Base-by-base conservation (phyloP, 805 yeast species). In the Yarrowia sp. region DNA sequence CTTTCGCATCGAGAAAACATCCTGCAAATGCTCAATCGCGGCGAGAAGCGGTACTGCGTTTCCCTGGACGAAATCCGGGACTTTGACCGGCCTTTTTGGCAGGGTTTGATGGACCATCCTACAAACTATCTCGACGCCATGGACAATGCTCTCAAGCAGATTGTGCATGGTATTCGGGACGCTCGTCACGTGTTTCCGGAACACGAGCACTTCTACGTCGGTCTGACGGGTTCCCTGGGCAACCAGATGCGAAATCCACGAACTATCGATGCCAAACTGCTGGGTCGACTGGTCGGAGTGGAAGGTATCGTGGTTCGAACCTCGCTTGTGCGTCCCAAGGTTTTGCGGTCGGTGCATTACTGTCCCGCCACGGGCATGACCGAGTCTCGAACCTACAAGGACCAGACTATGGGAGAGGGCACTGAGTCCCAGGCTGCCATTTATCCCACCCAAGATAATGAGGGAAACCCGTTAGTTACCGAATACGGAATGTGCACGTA, bases 281-380 rank as follows among this genome's bases (percentile, higher is more conserved):
- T 95, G 65, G 92, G 97, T 69, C 88, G 89, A 75, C 81, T 94
- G 85, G 86, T 95, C 53, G 88, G 97, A 1, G 83, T 95, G 32
- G 98, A 95, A 79, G 99, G 99, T 69, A 95, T 95, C 73, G 97
- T 95, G 16, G 94, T 98, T 0, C 84, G 95, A 72, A 93, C 97
- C 40, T 92, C 98, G 0, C 82, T 95, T 69, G 97, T 95, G 50
- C 85, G 98, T 71, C 99, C 99, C 45, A 94, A 94, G 77, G 85
- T 94, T 68, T 84, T 92, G 61, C 85, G 97, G 74, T 91, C 97
- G 11, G 97, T 95, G 38, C 98, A 94, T 79, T 94, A 90, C 77
- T 92, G 96, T 71, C 97, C 92, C 69, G 85, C 85, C 49, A 90
- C 96, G 0, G 89, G 89, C 32, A 84, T 89, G 71, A 93, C 93